A percentile compares a stretch with the other conserved stretches of the same genome.
These are phyloP conservation scores for Colletotrichum sp. DNA, from an alignment of 2,329 filamentous ascomycete species.

Conservation along the genomic window DNA sequence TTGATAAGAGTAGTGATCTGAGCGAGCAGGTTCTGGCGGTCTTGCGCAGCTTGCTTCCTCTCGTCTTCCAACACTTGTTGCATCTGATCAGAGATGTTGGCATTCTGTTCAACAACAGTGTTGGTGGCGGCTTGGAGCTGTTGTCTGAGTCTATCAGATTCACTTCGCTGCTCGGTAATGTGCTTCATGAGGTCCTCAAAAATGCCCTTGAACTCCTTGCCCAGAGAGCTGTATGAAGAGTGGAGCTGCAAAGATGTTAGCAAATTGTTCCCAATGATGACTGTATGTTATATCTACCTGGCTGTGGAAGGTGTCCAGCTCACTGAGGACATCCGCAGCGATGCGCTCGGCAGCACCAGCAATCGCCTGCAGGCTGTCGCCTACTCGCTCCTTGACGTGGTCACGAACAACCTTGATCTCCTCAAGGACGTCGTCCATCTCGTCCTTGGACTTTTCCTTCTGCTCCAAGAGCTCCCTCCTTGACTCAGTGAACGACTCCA, in stretches of 20 bases:
- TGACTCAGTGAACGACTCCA: conserved; percentile 70
- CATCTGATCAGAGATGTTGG: conserved; percentile 68
- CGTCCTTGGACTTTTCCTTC: conserved; percentile 73
- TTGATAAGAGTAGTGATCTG: conserved; percentile 83
- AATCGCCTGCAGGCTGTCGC: conserved; percentile 82
- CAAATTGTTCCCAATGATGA: accelerated
- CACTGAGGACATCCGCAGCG: conserved; percentile 84
- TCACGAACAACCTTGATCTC: conserved; percentile 91
- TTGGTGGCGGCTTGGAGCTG: conserved; percentile 76
- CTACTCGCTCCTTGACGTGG: conserved; percentile 85
- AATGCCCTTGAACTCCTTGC: conserved; percentile 82
- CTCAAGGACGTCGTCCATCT: conserved; percentile 89
- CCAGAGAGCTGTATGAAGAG: conserved; percentile 81
- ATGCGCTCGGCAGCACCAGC: conserved; percentile 87
- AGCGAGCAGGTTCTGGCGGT: conserved; percentile 74
- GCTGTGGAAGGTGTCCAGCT: conserved; percentile 83
- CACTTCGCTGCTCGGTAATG: conserved; percentile 76
- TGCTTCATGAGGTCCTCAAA: conserved; percentile 83
- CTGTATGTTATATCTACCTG: conserved; percentile 55
- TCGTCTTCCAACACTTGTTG: conserved; percentile 78
- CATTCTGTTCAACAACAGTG: conserved; percentile 71
- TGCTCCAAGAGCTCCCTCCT: conserved; percentile 72
- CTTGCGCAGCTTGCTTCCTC: conserved; percentile 71
- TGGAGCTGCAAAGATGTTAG: conserved; percentile 64
- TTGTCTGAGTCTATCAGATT: conserved; percentile 74